A percentile compares a stretch with the other conserved stretches of the same genome.
These are phyloP conservation scores for Sporothrix brasiliensis DNA, from an alignment of 2,329 filamentous ascomycete species.

Conservation along the genomic window DNA sequence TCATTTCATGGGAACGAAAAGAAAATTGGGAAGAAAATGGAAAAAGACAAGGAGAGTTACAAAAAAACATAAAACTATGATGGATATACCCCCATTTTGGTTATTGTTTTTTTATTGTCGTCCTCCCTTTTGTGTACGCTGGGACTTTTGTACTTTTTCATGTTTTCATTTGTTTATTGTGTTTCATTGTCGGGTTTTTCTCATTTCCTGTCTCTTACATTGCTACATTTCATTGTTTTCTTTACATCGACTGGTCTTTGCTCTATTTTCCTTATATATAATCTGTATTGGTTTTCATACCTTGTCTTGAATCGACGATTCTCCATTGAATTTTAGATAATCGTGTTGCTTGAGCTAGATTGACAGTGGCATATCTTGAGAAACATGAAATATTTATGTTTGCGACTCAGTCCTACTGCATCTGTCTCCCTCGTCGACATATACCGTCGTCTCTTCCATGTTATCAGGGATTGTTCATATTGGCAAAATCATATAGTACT, in stretches of 20 bases:
- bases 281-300: constrained; percentile 24
- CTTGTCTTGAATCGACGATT: constrained; percentile 11
- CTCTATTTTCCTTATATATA: constrained; percentile 24
- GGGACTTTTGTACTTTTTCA: constrained; percentile 5
- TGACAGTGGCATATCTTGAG: not conserved
- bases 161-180: not conserved
- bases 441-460: no score
- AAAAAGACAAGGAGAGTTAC: constrained; percentile 1
- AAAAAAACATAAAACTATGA: not conserved
- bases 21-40: constrained; percentile 4
- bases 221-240: not conserved
- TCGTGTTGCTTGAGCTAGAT: not conserved
- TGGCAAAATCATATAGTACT: no score
- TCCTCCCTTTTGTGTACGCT: constrained; percentile 2
- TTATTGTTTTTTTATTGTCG: not conserved
- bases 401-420: no score
- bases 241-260: not conserved
- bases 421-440: no score
- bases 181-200: constrained; percentile 14
- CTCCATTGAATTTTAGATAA: not conserved
- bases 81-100: not conserved
- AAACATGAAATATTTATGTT: not conserved
- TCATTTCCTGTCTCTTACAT: not conserved
- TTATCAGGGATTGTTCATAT: no score
- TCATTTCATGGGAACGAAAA: no score